A percentile compares a stretch with the other conserved stretches of the same genome.
These are phyloP conservation scores for Tuber magnatum DNA, from an alignment of 495 filamentous ascomycete species.

Conservation along the genomic window DNA sequence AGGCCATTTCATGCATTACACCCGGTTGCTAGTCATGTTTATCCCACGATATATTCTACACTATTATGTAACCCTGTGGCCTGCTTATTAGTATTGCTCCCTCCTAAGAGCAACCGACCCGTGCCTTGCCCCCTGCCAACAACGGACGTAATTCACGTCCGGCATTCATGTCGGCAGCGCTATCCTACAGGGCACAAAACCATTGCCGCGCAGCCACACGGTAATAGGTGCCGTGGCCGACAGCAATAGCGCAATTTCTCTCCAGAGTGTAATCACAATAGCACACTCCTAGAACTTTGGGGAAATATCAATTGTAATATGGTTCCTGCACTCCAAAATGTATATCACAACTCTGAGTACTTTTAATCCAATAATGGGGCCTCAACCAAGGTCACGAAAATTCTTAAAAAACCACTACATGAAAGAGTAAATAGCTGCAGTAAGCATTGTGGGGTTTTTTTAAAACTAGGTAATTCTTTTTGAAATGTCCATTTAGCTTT, in stretches of 20 bases:
- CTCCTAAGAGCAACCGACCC: neutral
- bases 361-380: too few relatives aligned
- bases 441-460: too few relatives aligned
- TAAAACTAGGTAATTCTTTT: too few relatives aligned
- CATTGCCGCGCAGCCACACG: neutral
- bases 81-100: too few relatives aligned
- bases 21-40: neutral
- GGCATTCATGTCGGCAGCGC: neutral
- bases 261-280: neutral
- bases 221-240: neutral
- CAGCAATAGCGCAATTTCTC: neutral
- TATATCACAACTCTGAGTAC: too few relatives aligned
- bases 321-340: neutral
- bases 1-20: too few relatives aligned
- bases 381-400: too few relatives aligned
- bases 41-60: neutral
- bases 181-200: neutral
- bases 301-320: neutral
- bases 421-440: too few relatives aligned
- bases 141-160: neutral
- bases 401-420: too few relatives aligned
- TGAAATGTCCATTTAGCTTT: too few relatives aligned
- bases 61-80: too few relatives aligned
- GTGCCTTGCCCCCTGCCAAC: neutral
- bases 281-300: neutral